Evolutionary conservation across 768 basidiomycete genomes (phyloP).

Genomic region (Tulasnella sp.): DNA sequence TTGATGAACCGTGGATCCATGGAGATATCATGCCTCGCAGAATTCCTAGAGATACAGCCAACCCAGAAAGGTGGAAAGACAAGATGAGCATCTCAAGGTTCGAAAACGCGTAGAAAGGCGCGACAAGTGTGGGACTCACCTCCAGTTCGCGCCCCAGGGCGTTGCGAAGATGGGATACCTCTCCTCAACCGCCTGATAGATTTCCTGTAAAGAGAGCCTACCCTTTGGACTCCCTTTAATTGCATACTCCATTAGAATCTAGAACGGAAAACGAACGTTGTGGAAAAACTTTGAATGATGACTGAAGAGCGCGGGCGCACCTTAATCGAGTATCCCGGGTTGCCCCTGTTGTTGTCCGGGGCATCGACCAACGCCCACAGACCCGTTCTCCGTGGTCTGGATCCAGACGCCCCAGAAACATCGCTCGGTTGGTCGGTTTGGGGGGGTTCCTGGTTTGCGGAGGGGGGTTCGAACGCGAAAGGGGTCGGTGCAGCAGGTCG

Average conservation of each 20-base stretch:
- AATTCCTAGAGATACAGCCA: background rate
- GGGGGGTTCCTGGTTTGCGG: no score
- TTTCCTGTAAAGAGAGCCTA: constrained; percentile 9
- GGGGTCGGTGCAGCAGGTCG: no score
- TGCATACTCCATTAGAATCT: constrained; percentile 12
- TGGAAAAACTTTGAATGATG: no score
- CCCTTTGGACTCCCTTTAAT: constrained; percentile 12
- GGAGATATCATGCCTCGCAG: constrained; percentile 13
- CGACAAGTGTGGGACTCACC: background rate
- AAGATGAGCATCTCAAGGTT: background rate
- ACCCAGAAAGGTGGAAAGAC: background rate
- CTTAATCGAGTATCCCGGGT: constrained; percentile 10
- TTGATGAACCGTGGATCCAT: constrained; percentile 14
- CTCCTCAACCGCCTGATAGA: constrained; percentile 10
- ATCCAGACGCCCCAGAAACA: no score
- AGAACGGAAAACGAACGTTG: background rate
- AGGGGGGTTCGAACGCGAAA: no score
- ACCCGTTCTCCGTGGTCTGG: background rate
- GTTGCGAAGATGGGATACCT: constrained; percentile 11
- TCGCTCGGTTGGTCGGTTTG: no score
- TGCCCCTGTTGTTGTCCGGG: constrained; percentile 8
- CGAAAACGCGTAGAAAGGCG: background rate
- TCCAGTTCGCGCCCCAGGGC: constrained; percentile 1
- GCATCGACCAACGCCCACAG: constrained; percentile 6
- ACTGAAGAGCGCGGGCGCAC: background rate